Evolutionary conservation across 441 rosid genomes (phyloP).

Genomic region (Omphalea diandra): DNA sequence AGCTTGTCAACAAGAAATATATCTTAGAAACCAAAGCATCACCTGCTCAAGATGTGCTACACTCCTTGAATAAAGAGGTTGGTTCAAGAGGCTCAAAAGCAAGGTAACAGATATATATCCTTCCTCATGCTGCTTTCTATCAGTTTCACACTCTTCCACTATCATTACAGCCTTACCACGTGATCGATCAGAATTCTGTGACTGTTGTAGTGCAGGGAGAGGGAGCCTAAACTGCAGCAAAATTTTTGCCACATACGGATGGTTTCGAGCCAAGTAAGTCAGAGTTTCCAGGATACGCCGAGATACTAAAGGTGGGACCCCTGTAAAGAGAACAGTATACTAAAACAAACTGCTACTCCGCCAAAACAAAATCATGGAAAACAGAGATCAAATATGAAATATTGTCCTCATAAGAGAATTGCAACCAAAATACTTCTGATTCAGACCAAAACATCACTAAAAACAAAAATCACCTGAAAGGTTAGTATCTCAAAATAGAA

Average conservation of each 20-base stretch:
- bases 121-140: constrained; percentile 36
- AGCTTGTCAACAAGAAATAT: too few relatives aligned
- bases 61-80: constrained; percentile 92
- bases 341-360: not conserved
- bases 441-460: too few relatives aligned
- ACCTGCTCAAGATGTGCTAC: constrained; percentile 99
- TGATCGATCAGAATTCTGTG: constrained; percentile 40
- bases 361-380: not conserved
- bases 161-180: constrained; percentile 75
- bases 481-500: too few relatives aligned
- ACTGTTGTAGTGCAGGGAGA: constrained; percentile 42
- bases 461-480: too few relatives aligned
- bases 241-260: constrained; percentile 77
- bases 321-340: constrained; percentile 38
- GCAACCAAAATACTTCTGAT: too few relatives aligned
- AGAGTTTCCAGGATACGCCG: constrained; percentile 91
- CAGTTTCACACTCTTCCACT: constrained; percentile 48
- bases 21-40: too few relatives aligned
- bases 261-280: constrained; percentile 88
- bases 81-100: constrained; percentile 91
- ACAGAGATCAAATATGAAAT: too few relatives aligned
- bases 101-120: constrained; percentile 62
- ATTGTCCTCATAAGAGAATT: too few relatives aligned
- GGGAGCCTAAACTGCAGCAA: constrained; percentile 75
- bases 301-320: constrained; percentile 93